Evolutionary conservation across 495 filamentous ascomycete species (phyloP), one percentile per base, ranked within the genome.

Genomic region (Bryoglossum gracile): DNA sequence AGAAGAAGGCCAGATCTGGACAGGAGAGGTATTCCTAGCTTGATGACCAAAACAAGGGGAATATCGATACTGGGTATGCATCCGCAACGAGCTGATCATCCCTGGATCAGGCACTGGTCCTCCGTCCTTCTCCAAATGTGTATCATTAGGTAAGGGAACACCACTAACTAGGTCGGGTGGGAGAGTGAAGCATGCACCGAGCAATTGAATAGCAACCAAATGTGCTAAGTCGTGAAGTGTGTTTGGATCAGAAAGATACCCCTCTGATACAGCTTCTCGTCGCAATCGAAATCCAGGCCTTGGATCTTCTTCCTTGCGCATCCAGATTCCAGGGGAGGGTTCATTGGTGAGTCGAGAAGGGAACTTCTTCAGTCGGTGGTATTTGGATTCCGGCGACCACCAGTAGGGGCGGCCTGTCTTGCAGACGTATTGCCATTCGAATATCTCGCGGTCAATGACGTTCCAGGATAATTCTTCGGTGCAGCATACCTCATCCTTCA

Each of bases 1-100:
- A 1, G 35, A 21, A n/a, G 45, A 44, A 16, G 49, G 39, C 56
- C 52, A 58, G 18, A 42, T 11, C 6, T 38, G 51, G 9, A 46
- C 51, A 26, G 59, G 49, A 3, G 62, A 63, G 26, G 53, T 53
- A 42, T 60, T 62, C 14, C 62, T 55, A 14, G 57, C 53, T 42
- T 64, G 53, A 34, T 66, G 54, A 5, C 63, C 62, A 37, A 60
- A 62, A 25, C 50, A 47, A 19, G 63, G 62, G 14, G 60, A 61
- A 47, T 60, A 58, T 43, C 48, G 47, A 44, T 48, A 60, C 19
- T 59, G 45, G 3, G 60, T 56, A 50, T 65, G 60, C 50, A 64
- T 48, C 25, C 62, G 54, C 32, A 66, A 36, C 35, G 55, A 61
- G 43, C 63, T 65, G 17, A 65, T 58, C 41, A 60, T 53, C 39